These are phyloP conservation scores for Angomonas desouzai DNA, from an alignment of 208 protist species.

Conservation along the genomic window DNA sequence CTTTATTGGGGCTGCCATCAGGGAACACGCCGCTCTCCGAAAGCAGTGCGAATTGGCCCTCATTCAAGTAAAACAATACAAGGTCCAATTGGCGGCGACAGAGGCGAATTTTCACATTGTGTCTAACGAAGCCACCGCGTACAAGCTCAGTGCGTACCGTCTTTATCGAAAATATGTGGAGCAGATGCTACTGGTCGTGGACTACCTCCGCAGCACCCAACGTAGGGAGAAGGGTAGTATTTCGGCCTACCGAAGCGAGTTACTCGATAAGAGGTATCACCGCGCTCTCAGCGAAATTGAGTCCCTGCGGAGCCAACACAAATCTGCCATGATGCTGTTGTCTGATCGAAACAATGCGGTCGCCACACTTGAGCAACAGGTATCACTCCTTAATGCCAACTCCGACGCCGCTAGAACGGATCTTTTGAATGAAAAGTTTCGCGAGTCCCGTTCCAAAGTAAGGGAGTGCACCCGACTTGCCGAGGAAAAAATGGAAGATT, in stretches of 20 bases:
- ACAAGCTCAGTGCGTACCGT: slow-evolving; percentile 81
- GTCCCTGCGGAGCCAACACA: slow-evolving; percentile 27
- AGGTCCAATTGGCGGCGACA: slow-evolving; percentile 72
- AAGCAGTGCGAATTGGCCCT: slow-evolving; percentile 74
- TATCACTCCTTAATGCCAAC: slow-evolving; percentile 35
- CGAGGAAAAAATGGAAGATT: slow-evolving; percentile 65
- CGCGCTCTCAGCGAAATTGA: slow-evolving; percentile 40
- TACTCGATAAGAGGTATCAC: slow-evolving; percentile 64
- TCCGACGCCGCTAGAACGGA: slow-evolving; percentile 27
- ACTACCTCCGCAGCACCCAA: slow-evolving; percentile 74
- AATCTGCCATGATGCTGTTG: slow-evolving; percentile 41
- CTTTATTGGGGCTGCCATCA: slow-evolving; percentile 81
- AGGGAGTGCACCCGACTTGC: slow-evolving; percentile 52
- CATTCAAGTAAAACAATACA: slow-evolving; percentile 60
- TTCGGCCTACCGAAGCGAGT: slow-evolving; percentile 60
- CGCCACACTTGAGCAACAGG: slow-evolving; percentile 54
- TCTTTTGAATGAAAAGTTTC: slow-evolving; percentile 36
- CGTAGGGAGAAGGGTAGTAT: slow-evolving; percentile 49
- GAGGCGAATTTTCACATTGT: slow-evolving; percentile 87
- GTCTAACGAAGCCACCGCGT: slow-evolving; percentile 77
- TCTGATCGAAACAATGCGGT: slow-evolving; percentile 52
- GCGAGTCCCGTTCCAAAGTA: slow-evolving; percentile 35
- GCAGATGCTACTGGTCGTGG: slow-evolving; percentile 64
- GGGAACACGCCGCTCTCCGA: slow-evolving; percentile 74
- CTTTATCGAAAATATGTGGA: slow-evolving; percentile 81